These are phyloP conservation scores for Selenicereus undatus DNA, from an alignment of 148 eudicot genomes.

Conservation along the genomic window DNA sequence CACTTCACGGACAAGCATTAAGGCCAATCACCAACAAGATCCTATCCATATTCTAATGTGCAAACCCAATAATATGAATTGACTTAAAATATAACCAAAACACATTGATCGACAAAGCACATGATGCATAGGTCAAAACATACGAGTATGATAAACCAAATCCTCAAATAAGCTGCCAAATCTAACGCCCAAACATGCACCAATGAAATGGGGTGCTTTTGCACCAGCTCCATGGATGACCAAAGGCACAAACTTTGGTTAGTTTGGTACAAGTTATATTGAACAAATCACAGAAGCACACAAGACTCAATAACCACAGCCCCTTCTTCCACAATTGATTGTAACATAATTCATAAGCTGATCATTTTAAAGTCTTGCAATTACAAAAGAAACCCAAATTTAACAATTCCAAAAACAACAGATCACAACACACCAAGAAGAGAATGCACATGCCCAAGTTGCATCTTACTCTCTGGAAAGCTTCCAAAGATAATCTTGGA, in stretches of 20 bases:
- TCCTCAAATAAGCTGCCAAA: background rate
- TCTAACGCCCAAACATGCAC: background rate
- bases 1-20: too few species aligned
- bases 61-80: background rate
- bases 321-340: too few species aligned
- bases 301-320: too few species aligned
- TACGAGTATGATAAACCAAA: background rate
- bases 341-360: too few species aligned
- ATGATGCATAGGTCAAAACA: too few species aligned
- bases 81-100: background rate
- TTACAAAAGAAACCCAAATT: background rate
- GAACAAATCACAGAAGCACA: background rate
- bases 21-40: background rate
- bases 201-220: too few species aligned
- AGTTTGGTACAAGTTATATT: background rate
- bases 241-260: too few species aligned
- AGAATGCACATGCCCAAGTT: too few species aligned
- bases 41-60: background rate
- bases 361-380: too few species aligned
- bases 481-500: background rate
- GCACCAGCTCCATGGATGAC: too few species aligned
- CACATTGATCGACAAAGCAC: background rate
- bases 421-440: background rate
- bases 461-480: background rate
- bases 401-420: background rate